A percentile compares a stretch with the other conserved stretches of the same genome.
Evolutionary conservation across 306 rosid species (phyloP).

Genomic region (Abrus pulchellus): DNA sequence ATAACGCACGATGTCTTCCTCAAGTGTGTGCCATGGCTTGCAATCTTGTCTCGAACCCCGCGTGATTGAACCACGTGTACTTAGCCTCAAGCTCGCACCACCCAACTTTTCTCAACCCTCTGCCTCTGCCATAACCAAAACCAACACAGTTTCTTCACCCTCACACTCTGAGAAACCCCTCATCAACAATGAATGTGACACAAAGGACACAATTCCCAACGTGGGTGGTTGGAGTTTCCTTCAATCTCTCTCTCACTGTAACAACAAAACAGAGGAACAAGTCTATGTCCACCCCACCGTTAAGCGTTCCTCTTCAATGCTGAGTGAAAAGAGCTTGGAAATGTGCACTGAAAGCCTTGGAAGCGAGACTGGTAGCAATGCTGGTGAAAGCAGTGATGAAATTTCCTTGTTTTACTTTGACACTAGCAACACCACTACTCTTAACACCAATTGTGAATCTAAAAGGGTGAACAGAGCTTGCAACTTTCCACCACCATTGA

Average conservation of each 20-base stretch:
- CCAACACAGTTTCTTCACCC: background rate
- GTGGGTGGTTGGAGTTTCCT: slow-evolving; percentile 63
- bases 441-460: background rate
- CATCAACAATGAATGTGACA: slow-evolving; percentile 29
- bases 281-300: slow-evolving; percentile 72
- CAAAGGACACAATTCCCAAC: slow-evolving; percentile 10
- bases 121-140: background rate
- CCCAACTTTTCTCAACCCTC: slow-evolving; percentile 38
- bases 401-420: slow-evolving; percentile 43
- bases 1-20: slow-evolving; percentile 56
- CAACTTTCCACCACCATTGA: slow-evolving; percentile 82
- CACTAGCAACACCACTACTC: background rate
- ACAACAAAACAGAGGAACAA: slow-evolving; percentile 44
- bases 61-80: slow-evolving; percentile 52
- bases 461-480: slow-evolving; percentile 43
- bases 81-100: slow-evolving; percentile 64
- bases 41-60: slow-evolving; percentile 68
- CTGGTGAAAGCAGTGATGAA: slow-evolving; percentile 49
- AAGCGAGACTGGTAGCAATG: slow-evolving; percentile 78
- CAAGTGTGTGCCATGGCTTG: slow-evolving; percentile 62
- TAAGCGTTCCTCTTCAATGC: slow-evolving; percentile 62
- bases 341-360: slow-evolving; percentile 96
- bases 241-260: slow-evolving; percentile 46
- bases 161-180: slow-evolving; percentile 16
- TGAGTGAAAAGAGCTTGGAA: slow-evolving; percentile 73